Conservation (phyloP, 805 yeast species). For the Hanseniaspora mollemarum region DNA sequence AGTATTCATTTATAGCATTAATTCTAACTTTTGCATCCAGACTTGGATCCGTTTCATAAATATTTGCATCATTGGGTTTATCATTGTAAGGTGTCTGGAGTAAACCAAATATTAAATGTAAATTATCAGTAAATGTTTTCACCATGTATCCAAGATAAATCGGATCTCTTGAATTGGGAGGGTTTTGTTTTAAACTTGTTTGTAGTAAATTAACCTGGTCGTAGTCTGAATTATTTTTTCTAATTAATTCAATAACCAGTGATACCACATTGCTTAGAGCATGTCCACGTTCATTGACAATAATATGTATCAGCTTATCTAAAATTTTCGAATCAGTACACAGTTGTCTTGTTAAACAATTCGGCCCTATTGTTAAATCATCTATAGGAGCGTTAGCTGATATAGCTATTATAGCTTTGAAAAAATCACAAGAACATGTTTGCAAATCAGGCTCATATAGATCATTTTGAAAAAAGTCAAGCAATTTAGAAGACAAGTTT, state of each 20-base stretch:
- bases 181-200: slow-evolving; percentile 65
- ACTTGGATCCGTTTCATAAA: slow-evolving; percentile 20
- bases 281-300: slow-evolving; percentile 55
- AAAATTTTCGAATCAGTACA: slow-evolving; percentile 54
- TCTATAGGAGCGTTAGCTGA: slow-evolving; percentile 83
- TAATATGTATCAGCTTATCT: slow-evolving; percentile 52
- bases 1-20: slow-evolving; percentile 53
- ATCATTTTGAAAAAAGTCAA: slow-evolving; percentile 53
- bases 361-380: slow-evolving; percentile 83
- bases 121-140: slow-evolving; percentile 52
- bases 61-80: slow-evolving; percentile 14
- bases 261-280: slow-evolving; percentile 88
- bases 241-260: slow-evolving; percentile 79
- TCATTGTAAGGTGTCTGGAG: slow-evolving; percentile 4
- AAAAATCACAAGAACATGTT: slow-evolving; percentile 85
- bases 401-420: slow-evolving; percentile 83
- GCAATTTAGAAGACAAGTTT: slow-evolving; percentile 52
- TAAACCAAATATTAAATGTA: slow-evolving; percentile 37
- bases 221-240: slow-evolving; percentile 93
- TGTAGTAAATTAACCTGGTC: slow-evolving; percentile 71
- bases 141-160: slow-evolving; percentile 79
- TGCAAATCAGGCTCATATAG: slow-evolving; percentile 54
- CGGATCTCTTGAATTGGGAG: slow-evolving; percentile 84
- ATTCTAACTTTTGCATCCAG: slow-evolving; percentile 25
- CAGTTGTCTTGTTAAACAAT: slow-evolving; percentile 73